A percentile compares a stretch with the other conserved stretches of the same genome.
Conservation (phyloP, 345 rosid genomes). For the Litchi chinensis region DNA sequence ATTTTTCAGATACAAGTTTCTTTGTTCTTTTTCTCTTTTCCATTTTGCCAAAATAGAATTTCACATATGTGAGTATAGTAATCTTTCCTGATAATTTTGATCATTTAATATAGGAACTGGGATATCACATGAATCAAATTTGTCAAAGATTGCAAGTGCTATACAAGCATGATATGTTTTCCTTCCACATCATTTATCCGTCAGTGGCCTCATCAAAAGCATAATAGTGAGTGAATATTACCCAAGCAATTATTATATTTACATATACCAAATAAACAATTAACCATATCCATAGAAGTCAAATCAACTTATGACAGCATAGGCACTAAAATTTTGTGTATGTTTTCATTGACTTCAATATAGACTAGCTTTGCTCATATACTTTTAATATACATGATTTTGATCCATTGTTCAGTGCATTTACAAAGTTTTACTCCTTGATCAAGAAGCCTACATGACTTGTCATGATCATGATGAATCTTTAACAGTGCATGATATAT, state of each 20-base stretch:
- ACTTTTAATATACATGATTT: neutral
- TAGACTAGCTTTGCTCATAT: neutral
- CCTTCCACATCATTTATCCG: neutral
- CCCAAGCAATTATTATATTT: too few relatives aligned
- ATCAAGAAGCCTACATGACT: neutral
- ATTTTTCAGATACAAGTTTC: neutral
- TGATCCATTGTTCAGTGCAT: neutral
- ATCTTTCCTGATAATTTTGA: too few relatives aligned
- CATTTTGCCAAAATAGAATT: neutral
- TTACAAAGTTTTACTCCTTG: neutral
- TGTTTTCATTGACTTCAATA: neutral
- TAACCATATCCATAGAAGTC: too few relatives aligned
- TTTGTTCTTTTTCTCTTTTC: neutral
- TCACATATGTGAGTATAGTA: neutral
- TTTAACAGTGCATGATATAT: neutral
- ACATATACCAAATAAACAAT: too few relatives aligned
- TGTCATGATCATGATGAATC: neutral
- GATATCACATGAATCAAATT: neutral
- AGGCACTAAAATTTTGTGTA: too few relatives aligned
- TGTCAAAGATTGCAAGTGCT: neutral
- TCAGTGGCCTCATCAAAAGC: neutral
- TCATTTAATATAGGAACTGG: too few relatives aligned
- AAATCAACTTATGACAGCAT: too few relatives aligned
- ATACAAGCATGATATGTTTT: neutral
- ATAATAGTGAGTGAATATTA: too few relatives aligned